Conservation (phyloP, 2,329 filamentous ascomycete species). For the Fusarium dimerum region DNA sequence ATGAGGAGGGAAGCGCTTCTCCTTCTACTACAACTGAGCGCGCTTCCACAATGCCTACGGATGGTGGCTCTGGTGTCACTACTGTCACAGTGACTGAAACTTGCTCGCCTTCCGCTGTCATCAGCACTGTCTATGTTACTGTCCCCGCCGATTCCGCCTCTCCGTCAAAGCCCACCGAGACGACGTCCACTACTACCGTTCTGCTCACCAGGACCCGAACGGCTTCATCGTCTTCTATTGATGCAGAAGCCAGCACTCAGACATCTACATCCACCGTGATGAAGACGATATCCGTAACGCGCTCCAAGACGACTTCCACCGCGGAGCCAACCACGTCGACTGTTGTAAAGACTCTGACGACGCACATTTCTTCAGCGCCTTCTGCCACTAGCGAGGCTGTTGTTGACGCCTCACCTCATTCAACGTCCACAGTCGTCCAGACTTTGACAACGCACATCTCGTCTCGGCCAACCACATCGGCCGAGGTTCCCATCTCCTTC, state of each 20-base stretch:
- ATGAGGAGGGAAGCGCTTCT: constrained; percentile 17
- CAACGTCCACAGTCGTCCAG: constrained; percentile 3
- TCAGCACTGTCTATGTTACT: constrained; percentile 40
- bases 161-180: constrained; percentile 10
- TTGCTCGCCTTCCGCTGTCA: constrained; percentile 39
- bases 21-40: constrained; percentile 18
- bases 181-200: constrained; percentile 24
- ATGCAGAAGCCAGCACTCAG: constrained; percentile 1
- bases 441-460: constrained; percentile 19
- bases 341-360: constrained; percentile 12
- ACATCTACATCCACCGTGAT: constrained; percentile 19
- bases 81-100: constrained; percentile 41
- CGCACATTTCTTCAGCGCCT: constrained; percentile 7
- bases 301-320: constrained; percentile 12
- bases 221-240: constrained; percentile 6
- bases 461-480: constrained; percentile 7
- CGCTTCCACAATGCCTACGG: constrained; percentile 11
- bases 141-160: constrained; percentile 30
- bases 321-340: constrained; percentile 17
- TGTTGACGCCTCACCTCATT: background rate
- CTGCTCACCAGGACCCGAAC: constrained; percentile 16
- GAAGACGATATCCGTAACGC: constrained; percentile 20
- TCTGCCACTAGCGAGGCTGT: background rate
- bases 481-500: constrained; percentile 8
- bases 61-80: constrained; percentile 17